phyloP scores from a whole-genome alignment of 768 basidiomycete species.

The Strobilomyces echinocephalus region DNA sequence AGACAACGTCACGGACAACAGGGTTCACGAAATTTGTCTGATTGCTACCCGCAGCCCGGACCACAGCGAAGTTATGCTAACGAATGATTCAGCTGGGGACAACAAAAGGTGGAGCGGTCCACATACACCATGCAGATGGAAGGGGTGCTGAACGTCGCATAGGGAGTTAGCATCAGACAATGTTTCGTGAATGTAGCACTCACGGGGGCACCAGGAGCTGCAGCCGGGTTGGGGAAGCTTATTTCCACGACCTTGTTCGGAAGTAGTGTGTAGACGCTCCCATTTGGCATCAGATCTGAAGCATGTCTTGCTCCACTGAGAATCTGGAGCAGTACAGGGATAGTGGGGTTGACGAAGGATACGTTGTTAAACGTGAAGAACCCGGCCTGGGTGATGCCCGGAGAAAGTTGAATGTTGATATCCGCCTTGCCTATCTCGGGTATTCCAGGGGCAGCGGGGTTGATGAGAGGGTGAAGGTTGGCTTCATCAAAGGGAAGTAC shows the following conservation, averaged over 20 bases:
- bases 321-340: conserved; percentile 30
- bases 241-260: conserved; percentile 43
- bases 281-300: conserved; percentile 42
- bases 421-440: conserved; percentile 5
- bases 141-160: conserved; percentile 26
- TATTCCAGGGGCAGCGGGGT: neutral
- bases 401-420: neutral
- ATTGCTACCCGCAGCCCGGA: conserved; percentile 28
- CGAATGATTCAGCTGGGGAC: neutral
- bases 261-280: conserved; percentile 43
- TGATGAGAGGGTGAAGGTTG: neutral
- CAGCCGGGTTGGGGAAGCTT: conserved; percentile 35
- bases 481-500: neutral
- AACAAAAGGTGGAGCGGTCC: neutral
- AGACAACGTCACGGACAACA: conserved; percentile 31
- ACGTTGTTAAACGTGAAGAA: neutral
- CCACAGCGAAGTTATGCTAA: conserved; percentile 34
- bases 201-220: conserved; percentile 25
- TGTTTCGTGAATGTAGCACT: conserved; percentile 1
- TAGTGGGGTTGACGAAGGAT: conserved; percentile 29
- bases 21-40: conserved; percentile 34
- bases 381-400: neutral
- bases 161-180: neutral
- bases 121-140: conserved; percentile 39
- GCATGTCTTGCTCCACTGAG: conserved; percentile 45